phyloP scores from a whole-genome alignment of 495 filamentous ascomycete species.

The Melanomma pulvis-pyrius region DNA sequence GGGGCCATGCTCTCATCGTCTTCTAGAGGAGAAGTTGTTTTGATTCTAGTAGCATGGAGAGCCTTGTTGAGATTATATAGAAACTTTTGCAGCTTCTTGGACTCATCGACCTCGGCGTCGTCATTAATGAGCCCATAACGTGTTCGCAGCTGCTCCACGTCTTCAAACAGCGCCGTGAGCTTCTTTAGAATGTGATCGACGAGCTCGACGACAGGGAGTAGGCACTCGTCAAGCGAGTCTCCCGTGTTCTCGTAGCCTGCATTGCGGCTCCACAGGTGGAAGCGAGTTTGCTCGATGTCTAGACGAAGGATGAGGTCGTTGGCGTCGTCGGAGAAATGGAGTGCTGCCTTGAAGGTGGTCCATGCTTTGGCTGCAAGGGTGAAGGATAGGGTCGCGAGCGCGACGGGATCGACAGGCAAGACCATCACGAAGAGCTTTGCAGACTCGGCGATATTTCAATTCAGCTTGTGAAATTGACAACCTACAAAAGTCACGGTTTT shows the following conservation, averaged over 20 bases:
- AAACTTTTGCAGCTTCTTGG: background rate
- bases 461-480: too few relatives aligned
- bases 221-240: background rate
- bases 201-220: conserved; percentile 5
- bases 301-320: conserved; percentile 1
- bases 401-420: conserved; percentile 1
- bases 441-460: background rate
- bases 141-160: background rate
- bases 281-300: background rate
- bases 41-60: background rate
- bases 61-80: background rate
- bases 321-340: conserved; percentile 3
- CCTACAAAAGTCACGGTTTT: too few relatives aligned
- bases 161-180: background rate
- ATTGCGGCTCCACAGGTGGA: background rate
- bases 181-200: background rate
- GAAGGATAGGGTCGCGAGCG: background rate
- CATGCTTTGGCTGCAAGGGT: conserved; percentile 1
- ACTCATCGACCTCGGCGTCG: background rate
- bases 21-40: background rate
- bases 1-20: background rate
- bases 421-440: background rate
- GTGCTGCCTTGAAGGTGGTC: background rate
- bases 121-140: background rate
- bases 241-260: background rate